Base-by-base conservation (phyloP, 306 rosid genomes). In the Pyrus betulifolia region DNA sequence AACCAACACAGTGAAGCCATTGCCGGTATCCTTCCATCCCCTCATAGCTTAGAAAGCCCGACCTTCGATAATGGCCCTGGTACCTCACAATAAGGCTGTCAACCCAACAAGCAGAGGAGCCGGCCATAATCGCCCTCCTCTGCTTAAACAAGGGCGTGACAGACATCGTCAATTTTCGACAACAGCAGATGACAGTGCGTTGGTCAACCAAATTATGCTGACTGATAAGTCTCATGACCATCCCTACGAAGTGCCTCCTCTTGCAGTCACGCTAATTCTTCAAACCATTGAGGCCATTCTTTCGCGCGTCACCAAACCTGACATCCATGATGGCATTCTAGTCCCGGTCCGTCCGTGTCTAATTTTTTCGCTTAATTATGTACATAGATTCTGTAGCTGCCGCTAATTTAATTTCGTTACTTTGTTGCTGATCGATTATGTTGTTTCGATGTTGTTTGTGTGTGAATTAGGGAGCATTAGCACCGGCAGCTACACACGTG, bases 261-360 rank as follows among this genome's bases (percentile, higher is more conserved):
- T 74, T 19, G 5, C 8, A 8, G 78, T 79, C 74, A 84, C 75
- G 68, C 85, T 85, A 58, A 80, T 91, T 79, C 86, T 91, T 60
- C 71, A 76, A 12, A 79, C 88, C 54, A 84, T 86, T 67, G 80
- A 83, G 55, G 87, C 82, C 85, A 87, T 87, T 73, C 83, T 91
- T 23, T 45, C 38, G 30, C 82, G 78, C 12, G 78, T 81, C 22
- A 60, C 80, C 14, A 27, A 45, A 44, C 61, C 70, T 66, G 70
- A 82, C 61, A 58, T 33, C 74, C 88, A 89, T 14, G 83, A 76
- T 21, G 2, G 44, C 59, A 61, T 8, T 27, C 70, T 46, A 68
- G 65, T 69, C 72, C 69, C 70, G 60, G 78, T 74, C 46, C 11
- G 42, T 61, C 51, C 70, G 17, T 22, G n/a, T 17, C 44, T 31